phyloP scores from a whole-genome alignment of 164 flowering plant species.

The Aristolochia fimbriata region DNA sequence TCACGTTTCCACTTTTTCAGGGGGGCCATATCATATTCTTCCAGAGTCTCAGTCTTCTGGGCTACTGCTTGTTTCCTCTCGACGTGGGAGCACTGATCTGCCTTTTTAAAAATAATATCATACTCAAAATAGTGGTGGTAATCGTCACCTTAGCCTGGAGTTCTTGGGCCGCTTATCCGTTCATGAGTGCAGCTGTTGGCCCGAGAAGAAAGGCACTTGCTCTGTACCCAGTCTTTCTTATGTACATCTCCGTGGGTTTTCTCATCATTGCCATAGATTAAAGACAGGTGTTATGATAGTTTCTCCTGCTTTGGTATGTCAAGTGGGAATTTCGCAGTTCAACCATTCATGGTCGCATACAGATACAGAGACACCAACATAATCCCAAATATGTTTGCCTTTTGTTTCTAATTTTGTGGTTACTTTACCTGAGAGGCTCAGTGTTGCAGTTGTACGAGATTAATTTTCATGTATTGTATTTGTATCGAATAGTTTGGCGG shows the following conservation, averaged over 20 bases:
- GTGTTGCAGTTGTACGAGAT: no score
- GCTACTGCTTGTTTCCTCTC: constrained; percentile 90
- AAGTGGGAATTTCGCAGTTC: no score
- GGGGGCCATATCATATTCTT: constrained; percentile 97
- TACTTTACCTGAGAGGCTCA: no score
- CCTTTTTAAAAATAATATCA: constrained; percentile 72
- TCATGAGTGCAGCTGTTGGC: constrained; percentile 96
- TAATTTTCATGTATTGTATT: no score
- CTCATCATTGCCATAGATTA: constrained; percentile 90
- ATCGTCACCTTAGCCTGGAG: constrained; percentile 92
- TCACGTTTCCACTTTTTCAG: constrained; percentile 23
- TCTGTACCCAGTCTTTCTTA: constrained; percentile 87
- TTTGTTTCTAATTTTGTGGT: no score
- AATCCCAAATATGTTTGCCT: no score
- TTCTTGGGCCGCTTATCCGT: constrained; percentile 98
- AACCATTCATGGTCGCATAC: no score
- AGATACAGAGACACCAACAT: no score
- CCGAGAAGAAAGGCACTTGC: constrained; percentile 98
- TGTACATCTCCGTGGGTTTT: constrained; percentile 97
- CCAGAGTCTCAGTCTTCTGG: constrained; percentile 91
- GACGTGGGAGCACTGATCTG: constrained; percentile 83
- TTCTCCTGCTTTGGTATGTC: no score
- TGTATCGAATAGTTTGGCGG: no score
- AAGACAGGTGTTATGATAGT: background rate
- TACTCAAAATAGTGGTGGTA: constrained; percentile 66